A percentile compares a stretch with the other conserved stretches of the same genome.
phyloP scores from a whole-genome alignment of 1,284 basidiomycete genomes.

The Wallemia hederae region DNA sequence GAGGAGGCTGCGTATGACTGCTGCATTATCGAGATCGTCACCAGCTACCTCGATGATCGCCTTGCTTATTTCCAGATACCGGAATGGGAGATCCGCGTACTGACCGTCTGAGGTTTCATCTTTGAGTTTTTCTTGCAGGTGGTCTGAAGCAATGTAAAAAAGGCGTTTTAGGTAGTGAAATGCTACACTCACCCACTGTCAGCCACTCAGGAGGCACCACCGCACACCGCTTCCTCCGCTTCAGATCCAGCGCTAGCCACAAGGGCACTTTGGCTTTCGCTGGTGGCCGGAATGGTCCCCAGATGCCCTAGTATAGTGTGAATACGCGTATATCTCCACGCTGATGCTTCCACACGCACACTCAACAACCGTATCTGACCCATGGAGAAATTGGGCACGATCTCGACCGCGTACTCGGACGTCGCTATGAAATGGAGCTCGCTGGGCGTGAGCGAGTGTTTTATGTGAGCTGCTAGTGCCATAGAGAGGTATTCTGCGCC shows the following conservation, averaged over 20 bases:
- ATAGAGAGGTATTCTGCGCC: too few species aligned
- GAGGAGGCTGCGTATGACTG: constrained; percentile 48
- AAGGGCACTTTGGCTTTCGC: constrained; percentile 52
- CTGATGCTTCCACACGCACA: constrained; percentile 21
- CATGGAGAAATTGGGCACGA: constrained; percentile 61
- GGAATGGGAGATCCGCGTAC: constrained; percentile 23
- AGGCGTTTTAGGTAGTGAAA: not conserved
- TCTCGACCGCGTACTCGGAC: constrained; percentile 39
- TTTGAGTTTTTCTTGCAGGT: constrained; percentile 27
- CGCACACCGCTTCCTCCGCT: constrained; percentile 73
- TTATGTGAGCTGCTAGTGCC: not conserved
- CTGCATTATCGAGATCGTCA: constrained; percentile 58
- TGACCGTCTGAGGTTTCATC: constrained; percentile 11
- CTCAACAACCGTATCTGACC: constrained; percentile 61
- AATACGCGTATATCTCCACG: not conserved
- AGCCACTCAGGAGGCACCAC: constrained; percentile 76
- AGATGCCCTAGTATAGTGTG: constrained; percentile 28
- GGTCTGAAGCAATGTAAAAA: constrained; percentile 26
- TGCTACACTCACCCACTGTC: constrained; percentile 32
- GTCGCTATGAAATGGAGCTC: constrained; percentile 64
- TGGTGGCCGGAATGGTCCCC: constrained; percentile 74
- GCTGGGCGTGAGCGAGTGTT: constrained; percentile 27
- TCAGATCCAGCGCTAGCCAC: constrained; percentile 83
- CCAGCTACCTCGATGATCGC: constrained; percentile 63
- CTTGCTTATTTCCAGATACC: constrained; percentile 66